Base-by-base conservation (phyloP, 106 monocot genomes). In the Amphibolis antarctica region DNA sequence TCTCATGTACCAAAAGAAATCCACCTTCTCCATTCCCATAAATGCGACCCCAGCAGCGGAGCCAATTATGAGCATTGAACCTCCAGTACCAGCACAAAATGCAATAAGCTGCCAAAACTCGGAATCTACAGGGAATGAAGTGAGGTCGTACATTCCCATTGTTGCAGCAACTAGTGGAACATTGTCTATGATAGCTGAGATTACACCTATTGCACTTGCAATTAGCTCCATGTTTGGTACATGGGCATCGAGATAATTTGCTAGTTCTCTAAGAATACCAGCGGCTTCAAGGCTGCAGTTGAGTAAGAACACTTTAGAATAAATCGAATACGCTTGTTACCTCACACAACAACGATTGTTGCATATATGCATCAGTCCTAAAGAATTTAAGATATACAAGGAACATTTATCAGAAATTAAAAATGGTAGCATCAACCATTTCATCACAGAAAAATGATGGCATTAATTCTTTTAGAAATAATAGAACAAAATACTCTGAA, bases 1-100 rank as follows among this genome's bases (percentile, higher is more conserved):
- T 21, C 80, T 77, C 44, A 96, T 55, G 66, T 96, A 96, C 96
- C 96, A 96, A 77, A 96, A 84, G 80, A 96, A 96, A 72, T 96
- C 82, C 2, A 82, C 90, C 57, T 90, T 90, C 73, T 96, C 96
- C 96, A 90, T 90, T 68, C 96, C 96, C 96, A 96, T 96, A 54
- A 90, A 96, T 44, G 96, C 96, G 55, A 96, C 96, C 17, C 96
- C 96, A 46, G 96, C 90, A 26, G 96, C 96, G 55, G 96, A 96
- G 42, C 96, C 96, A 61, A 96, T 96, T 23, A 96, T 86, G 29
- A 96, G 89, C 96, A 96, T 90, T 3, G 96, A 96, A 42, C 96
- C 96, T 49, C 96, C 96, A 23, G 96, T 96, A 42, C 96, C 96
- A 53, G 96, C 96, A 78, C 96, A 96, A 59, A 86, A 96, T 23